These are phyloP conservation scores for Blakeslea trispora DNA, from an alignment of 371 early-diverging fungal genomes.

Conservation along the genomic window DNA sequence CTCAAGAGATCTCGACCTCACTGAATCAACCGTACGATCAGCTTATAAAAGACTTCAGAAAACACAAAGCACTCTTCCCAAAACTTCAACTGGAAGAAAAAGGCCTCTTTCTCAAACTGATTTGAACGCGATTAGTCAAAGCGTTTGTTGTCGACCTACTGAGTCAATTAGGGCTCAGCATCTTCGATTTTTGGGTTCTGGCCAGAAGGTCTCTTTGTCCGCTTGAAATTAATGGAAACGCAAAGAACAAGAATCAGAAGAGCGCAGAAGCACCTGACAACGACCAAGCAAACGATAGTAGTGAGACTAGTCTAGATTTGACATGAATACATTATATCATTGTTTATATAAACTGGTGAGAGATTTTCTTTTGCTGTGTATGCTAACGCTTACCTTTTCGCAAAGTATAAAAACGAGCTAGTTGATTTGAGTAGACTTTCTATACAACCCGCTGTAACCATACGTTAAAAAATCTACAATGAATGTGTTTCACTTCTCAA, in stretches of 20 bases:
- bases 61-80: too few species aligned
- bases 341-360: constrained; percentile 10
- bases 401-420: constrained; percentile 4
- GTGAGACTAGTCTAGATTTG: constrained; percentile 2
- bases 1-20: too few species aligned
- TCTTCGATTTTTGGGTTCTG: too few species aligned
- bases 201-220: too few species aligned
- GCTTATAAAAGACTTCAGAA: too few species aligned
- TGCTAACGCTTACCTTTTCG: too few species aligned
- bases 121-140: too few species aligned
- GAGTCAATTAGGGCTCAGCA: too few species aligned
- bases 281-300: constrained; percentile 3
- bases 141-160: too few species aligned
- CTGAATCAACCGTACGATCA: too few species aligned
- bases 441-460: constrained; percentile 7
- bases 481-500: constrained; percentile 9
- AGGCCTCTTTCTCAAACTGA: too few species aligned
- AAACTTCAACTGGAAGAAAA: too few species aligned
- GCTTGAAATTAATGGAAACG: constrained; percentile 2
- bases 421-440: constrained; percentile 9
- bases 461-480: constrained; percentile 11
- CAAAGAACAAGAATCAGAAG: background rate
- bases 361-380: background rate
- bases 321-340: constrained; percentile 9
- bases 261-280: background rate